Evolutionary conservation across 1,284 basidiomycete genomes (phyloP), one percentile per base, ranked within the genome.

Genomic region (Violaceomyces palustris): DNA sequence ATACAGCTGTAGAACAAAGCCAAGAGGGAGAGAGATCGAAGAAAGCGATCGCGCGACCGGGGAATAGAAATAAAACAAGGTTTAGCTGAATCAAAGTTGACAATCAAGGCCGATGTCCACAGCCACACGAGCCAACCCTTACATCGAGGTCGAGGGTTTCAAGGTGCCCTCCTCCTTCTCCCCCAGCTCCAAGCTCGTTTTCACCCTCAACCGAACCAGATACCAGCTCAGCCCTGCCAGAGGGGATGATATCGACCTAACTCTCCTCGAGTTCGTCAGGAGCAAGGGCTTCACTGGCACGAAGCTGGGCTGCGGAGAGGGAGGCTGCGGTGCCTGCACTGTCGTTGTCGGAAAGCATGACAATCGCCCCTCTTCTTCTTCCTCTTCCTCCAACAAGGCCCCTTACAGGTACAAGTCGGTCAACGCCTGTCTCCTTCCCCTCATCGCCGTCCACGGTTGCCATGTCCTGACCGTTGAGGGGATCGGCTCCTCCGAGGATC

Each of bases 351-450:
- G 56, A 39, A 50, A 60, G 50, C 45, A 46, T 26, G 48, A 57
- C 33, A 6, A 23, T 8, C 19, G 23, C 24, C 19, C 36, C 11
- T 32, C 18, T 12, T 39, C 49, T 9, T 39, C 36, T 1, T 34
- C 44, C 19, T 31, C 45, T 1, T 29, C 31, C 9, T 22, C 31
- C 5, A 46, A 50, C n/a, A 23, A 19, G 21, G 57, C 57, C 1
- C 53, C 54, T 6, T 68, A 49, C 49, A 54, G 63, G 19, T 73
- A 74, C 54, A 64, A 63, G 42, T 63, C 71, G 17, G 64, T 75
- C 51, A 75, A 75, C 35, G 73, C 74, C 3, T 75, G 74, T 41
- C 58, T 75, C 18, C 64, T 74, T n/a, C 74, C 74, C 21, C 51
- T 62, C 10, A 53, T 68, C 21, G 57, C 59, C 9, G 66, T 74